Evolutionary conservation across 768 basidiomycete genomes (phyloP).

Genomic region (Leccinum pellstonianum): DNA sequence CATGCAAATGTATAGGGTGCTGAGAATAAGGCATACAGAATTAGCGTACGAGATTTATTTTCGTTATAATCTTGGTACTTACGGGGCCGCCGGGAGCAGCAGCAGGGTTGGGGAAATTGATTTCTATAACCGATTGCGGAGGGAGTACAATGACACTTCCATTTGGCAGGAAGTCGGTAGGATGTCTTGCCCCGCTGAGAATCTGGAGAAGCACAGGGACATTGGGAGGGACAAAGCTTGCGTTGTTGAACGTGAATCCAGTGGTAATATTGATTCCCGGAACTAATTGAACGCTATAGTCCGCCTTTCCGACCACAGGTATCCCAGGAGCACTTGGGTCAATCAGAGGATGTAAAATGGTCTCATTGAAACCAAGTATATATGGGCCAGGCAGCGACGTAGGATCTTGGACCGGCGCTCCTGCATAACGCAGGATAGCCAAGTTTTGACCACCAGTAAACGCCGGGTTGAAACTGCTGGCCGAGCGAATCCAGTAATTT

Average conservation of each 20-base stretch:
- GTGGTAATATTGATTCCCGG: not conserved
- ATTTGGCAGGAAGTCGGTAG: constrained; percentile 46
- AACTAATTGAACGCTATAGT: constrained; percentile 35
- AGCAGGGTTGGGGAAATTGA: constrained; percentile 40
- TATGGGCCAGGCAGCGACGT: constrained; percentile 29
- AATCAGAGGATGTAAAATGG: constrained; percentile 37
- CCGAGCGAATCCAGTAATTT: constrained; percentile 58
- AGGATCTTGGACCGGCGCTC: constrained; percentile 46
- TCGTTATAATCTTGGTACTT: constrained; percentile 12
- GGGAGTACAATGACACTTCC: constrained; percentile 50
- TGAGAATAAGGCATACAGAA: constrained; percentile 9
- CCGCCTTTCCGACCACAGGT: constrained; percentile 40
- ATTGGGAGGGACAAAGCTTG: constrained; percentile 39
- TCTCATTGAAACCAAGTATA: constrained; percentile 37
- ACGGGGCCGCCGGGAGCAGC: constrained; percentile 30
- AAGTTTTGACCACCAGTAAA: constrained; percentile 41
- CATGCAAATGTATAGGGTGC: constrained; percentile 45
- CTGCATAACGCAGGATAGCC: constrained; percentile 52
- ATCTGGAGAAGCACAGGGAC: constrained; percentile 60
- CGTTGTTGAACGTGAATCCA: constrained; percentile 26
- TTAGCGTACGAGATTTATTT: constrained; percentile 4
- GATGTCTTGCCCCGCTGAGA: constrained; percentile 48
- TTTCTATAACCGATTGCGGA: constrained; percentile 42
- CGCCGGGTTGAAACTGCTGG: constrained; percentile 25
- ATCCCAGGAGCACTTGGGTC: constrained; percentile 39